phyloP scores from a whole-genome alignment of 805 yeast genomes.

The Hemisphaericaspora nanyangensis region DNA sequence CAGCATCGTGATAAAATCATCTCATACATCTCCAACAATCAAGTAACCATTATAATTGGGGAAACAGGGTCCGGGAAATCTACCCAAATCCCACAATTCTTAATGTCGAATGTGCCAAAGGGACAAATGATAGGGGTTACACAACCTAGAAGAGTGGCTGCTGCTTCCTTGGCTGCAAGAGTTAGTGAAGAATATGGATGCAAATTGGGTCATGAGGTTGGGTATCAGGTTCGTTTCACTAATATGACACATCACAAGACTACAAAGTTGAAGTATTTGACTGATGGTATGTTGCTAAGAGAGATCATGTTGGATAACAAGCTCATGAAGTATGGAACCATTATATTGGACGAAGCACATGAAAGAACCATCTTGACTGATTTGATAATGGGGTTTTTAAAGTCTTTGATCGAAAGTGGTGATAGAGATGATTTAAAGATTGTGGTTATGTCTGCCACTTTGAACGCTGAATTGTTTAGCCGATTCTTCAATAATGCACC shows the following conservation, averaged over 20 bases:
- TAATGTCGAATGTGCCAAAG: constrained; percentile 40
- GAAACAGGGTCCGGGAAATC: constrained; percentile 99
- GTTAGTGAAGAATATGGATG: constrained; percentile 88
- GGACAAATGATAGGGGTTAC: constrained; percentile 77
- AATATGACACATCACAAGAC: constrained; percentile 47
- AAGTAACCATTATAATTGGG: constrained; percentile 82
- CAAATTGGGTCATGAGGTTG: constrained; percentile 73
- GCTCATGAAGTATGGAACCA: constrained; percentile 63
- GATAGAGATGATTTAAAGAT: constrained; percentile 59
- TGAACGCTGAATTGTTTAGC: constrained; percentile 86
- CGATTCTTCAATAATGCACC: constrained; percentile 75
- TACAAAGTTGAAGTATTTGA: constrained; percentile 78
- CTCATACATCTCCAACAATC: constrained; percentile 48
- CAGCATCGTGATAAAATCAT: constrained; percentile 64
- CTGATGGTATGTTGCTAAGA: constrained; percentile 96
- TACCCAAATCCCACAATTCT: constrained; percentile 91
- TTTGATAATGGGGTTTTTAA: constrained; percentile 82
- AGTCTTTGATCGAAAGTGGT: constrained; percentile 49
- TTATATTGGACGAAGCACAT: constrained; percentile 95
- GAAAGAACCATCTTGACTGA: constrained; percentile 94
- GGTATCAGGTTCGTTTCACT: constrained; percentile 90
- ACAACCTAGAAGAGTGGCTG: constrained; percentile 97
- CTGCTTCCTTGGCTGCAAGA: constrained; percentile 87
- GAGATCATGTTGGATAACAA: constrained; percentile 77
- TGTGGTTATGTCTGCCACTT: constrained; percentile 93